Conservation (phyloP, 1,284 basidiomycete genomes). For the Ustilago curta region DNA sequence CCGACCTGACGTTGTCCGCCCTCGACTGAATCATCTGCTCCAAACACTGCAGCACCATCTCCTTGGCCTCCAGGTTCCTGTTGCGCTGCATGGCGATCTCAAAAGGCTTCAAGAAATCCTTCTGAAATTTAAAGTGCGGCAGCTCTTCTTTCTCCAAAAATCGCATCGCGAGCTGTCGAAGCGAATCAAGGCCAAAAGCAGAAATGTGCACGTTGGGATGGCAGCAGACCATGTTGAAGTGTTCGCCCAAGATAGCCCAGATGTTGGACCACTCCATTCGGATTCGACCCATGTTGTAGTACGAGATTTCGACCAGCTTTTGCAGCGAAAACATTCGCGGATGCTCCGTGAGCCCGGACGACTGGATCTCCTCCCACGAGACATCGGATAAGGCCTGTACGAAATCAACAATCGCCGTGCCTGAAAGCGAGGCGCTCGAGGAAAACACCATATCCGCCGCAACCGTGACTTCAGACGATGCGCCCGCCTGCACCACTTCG, state of each 20-base stretch:
- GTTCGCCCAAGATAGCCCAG: constrained; percentile 97
- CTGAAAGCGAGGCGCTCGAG: constrained; percentile 89
- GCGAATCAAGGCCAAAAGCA: constrained; percentile 95
- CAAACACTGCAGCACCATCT: constrained; percentile 98
- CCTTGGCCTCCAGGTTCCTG: constrained; percentile 91
- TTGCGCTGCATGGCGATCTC: constrained; percentile 98
- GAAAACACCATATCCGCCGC: constrained; percentile 99
- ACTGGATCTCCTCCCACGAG: constrained; percentile 99
- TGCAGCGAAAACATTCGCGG: constrained; percentile 97
- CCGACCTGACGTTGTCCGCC: constrained; percentile 93
- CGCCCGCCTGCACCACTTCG: constrained; percentile 94
- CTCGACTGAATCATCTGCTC: constrained; percentile 99
- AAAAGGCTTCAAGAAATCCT: constrained; percentile 98
- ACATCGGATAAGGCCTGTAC: constrained; percentile 95
- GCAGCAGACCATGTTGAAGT: constrained; percentile 99
- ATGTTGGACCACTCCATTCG: constrained; percentile 98
- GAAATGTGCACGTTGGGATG: constrained; percentile 97
- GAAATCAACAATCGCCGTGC: constrained; percentile 97
- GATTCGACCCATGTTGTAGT: constrained; percentile 99
- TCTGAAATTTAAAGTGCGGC: constrained; percentile 98
- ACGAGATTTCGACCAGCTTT: constrained; percentile 98
- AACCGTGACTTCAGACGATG: constrained; percentile 97
- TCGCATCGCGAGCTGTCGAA: constrained; percentile 97
- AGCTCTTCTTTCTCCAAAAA: constrained; percentile 99
- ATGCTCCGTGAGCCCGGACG: constrained; percentile 86